Evolutionary conservation across 495 filamentous ascomycete species (phyloP), one percentile per base, ranked within the genome.

Genomic region (Darksidea phi): DNA sequence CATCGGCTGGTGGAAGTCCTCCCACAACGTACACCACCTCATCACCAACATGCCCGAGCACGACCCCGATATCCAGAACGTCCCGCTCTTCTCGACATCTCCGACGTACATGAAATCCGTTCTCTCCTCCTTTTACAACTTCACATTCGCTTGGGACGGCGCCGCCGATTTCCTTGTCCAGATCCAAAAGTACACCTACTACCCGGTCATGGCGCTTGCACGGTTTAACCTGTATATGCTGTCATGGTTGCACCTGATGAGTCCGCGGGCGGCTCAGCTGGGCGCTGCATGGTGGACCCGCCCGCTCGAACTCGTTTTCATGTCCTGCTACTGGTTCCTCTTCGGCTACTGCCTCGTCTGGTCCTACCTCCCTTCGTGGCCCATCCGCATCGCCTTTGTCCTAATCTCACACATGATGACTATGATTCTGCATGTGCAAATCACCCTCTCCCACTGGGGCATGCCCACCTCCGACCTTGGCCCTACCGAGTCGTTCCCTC

Each of bases 1-100:
- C 25, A 75, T 80, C 47, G 78, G 78, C 15, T 81, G 78, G 78
- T 81, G 78, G 78, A 81, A 81, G 67, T 72, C 72, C 67, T 79
- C 74, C 53, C 78, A 81, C 67, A 81, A 81, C 50, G 78, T 81
- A 17, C 78, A 81, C 67, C 78, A 81, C 64, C 71, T 81, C 8
- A 68, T 81, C 34, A 79, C 78, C 20, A 81, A 81, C 63, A 69
- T 71, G 47, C 79, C 78, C 6, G 78, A 79, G 48, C 78, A 80
- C 67, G 78, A 81, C 59, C 78, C 78, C 13, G 78, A 81, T 62
- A 76, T 80, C 52, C 77, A 81, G 55, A 78, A 81, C 60, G 69
- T 77, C 21, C 78, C 78, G 13, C 69, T 81, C 41, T 80, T 81
- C 62, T 76, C 78, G 38, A 78, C 73, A 8, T 74, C 71, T n/a